phyloP scores from a whole-genome alignment of 129 eudicot genomes.

The Cynara cardunculus region DNA sequence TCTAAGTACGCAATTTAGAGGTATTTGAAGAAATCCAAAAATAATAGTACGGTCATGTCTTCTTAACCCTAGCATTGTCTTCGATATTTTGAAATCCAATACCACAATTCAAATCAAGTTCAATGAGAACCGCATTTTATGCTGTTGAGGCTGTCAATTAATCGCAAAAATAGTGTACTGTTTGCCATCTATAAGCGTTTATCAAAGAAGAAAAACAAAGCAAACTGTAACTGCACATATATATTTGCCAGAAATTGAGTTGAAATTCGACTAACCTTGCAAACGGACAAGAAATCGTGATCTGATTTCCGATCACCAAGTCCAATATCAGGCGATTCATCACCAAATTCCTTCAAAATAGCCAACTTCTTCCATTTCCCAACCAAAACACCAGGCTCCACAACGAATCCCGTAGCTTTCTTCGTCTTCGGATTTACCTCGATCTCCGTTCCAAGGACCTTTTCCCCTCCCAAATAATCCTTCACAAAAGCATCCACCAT shows the following conservation, averaged over 20 bases:
- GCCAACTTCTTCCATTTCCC: conserved; percentile 53
- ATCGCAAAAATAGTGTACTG: not conserved
- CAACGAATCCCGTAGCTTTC: conserved; percentile 64
- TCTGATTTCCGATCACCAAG: conserved; percentile 70
- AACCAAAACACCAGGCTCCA: conserved; percentile 57
- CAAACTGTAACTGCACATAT: not conserved
- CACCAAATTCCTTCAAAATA: conserved; percentile 56
- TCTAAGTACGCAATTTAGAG: not conserved
- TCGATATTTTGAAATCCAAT: not conserved
- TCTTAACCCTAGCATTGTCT: not conserved
- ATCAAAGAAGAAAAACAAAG: not conserved
- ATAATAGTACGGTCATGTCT: not conserved
- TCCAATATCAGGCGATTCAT: conserved; percentile 56
- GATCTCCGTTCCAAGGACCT: conserved; percentile 70
- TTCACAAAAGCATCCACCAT: conserved; percentile 75
- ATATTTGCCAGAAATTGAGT: not conserved
- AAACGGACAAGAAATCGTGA: conserved; percentile 70
- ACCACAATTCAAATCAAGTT: not conserved
- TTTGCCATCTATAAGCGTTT: not conserved
- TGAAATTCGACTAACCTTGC: conserved; percentile 45
- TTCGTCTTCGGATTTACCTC: conserved; percentile 64
- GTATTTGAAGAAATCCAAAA: not conserved
- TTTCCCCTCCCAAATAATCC: conserved; percentile 74
- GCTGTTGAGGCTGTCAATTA: not conserved
- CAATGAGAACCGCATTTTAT: not conserved